Base-by-base conservation (phyloP, 2,329 filamentous ascomycete species). In the Xylaria sp. region DNA sequence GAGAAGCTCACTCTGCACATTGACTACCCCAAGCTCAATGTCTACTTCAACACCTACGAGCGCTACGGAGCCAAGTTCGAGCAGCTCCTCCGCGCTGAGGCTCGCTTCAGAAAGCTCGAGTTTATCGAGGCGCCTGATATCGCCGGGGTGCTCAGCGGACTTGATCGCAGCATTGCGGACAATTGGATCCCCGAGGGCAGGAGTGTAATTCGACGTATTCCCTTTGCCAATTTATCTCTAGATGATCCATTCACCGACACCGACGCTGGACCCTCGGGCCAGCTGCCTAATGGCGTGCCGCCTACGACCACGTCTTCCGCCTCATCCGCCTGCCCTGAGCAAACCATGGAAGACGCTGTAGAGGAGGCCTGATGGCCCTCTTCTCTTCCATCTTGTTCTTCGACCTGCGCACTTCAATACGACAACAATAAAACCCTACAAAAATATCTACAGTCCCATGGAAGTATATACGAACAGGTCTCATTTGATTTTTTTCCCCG, bases 11-110 rank as follows among this genome's bases (percentile, higher is more conserved):
- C 6, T 0, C 13, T 71, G 0, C 1, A 46, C 10, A 8, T 71
- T 36, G 63, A 66, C 4, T 1, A 13, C 4, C 25, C 43, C 15
- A 67, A 71, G 52, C 9, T 67, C 3, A 1, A 6, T 2, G 15
- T 20, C 3, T 69, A 66, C n/a, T 69, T 46, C 43, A 31, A 69
- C 36, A 66, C 49, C 1, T 69, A 67, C 36, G 63, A 64, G 59
- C 55, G 63, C 49, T 67, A 51, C 56, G 66, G 63, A 1, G 69
- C 60, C 57, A 69, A 67, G 52, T 51, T 69, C 18, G 66, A 67
- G 39, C 60, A 62, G 33, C 62, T 71, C 15, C 13, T 68, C 6
- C 23, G 25, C 0, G 48, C 65, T 4, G 28, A 62, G 1, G 2
- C 20, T 7, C 6, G 12, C 0, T 70, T 70, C 49, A 10, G 10